Base-by-base conservation (phyloP, 2,329 filamentous ascomycete genomes). In the Diaporthe ampelina region DNA sequence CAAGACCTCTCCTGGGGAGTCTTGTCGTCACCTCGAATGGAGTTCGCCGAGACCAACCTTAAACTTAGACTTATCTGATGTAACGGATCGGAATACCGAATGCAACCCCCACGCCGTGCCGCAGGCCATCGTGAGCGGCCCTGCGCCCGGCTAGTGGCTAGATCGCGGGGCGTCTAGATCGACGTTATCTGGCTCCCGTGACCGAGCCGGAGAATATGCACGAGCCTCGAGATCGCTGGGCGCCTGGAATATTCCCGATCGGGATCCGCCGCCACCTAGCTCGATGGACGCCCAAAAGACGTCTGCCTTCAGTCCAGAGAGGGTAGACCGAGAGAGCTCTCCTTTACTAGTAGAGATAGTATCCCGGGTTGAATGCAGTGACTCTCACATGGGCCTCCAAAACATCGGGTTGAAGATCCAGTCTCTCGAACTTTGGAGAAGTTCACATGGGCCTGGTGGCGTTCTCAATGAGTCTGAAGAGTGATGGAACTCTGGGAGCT, bases 31-130 rank as follows among this genome's bases (percentile, higher is more conserved):
- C 29, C 15, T 9, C 10, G 26, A 35, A 50, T 37, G 43, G 43
- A 40, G 37, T n/a, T 35, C 61, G 61, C 61, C 61, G 29, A 67
- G 21, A n/a, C 26, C 45, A 67, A 67, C 29, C 61, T 67, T 67
- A 67, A 67, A 52, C 13, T 67, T 52, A 52, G 61, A 52, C 61
- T 67, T 52, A 67, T 67, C 61, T n/a, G 29, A 50, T 67, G 43
- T 37, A 67, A 67, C 61, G 61, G 43, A 11, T 67, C 61, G 45
- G 61, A 67, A 67, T 67, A 52, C 45, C 45, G 61, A 52, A 35
- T 67, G 61, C 29, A 67, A 67, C 61, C 61, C 61, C 61, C 61
- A 67, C 45, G 61, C 29, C n/a, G 7, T 10, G 10, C 21, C 26
- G 26, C 35, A 17, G 5, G 21, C 45, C 26, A 67, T 43, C 40